These are phyloP conservation scores for Triticum dicoccoides DNA, from an alignment of 176 grass and related monocot genomes.

Conservation along the genomic window DNA sequence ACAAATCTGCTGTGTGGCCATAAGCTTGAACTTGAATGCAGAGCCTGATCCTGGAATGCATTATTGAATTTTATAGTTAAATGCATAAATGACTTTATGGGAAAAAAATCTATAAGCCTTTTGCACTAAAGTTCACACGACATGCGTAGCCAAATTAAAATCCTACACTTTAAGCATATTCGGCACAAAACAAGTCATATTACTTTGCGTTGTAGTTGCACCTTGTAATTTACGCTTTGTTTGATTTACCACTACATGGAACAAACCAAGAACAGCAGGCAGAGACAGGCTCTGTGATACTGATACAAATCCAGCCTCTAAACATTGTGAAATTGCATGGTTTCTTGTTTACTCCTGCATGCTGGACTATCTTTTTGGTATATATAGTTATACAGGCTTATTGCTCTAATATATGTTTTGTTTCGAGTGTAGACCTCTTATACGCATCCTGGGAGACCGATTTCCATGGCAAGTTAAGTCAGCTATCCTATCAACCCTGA, in stretches of 20 bases:
- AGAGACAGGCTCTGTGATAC: neutral
- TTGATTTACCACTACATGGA: conserved; percentile 10
- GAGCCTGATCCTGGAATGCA: neutral
- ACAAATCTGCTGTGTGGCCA: neutral
- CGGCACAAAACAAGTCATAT: neutral
- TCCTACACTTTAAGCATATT: neutral
- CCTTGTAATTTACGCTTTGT: neutral
- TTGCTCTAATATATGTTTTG: conserved; percentile 22
- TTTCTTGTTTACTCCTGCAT: conserved; percentile 7
- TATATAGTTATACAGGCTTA: conserved; percentile 1
- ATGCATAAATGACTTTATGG: neutral
- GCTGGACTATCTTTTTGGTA: neutral
- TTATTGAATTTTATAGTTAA: conserved; percentile 1
- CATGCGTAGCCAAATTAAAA: neutral
- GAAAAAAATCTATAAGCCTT: neutral
- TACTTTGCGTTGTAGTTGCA: neutral
- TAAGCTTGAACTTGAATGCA: neutral
- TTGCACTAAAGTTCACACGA: neutral
- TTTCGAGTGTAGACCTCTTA: conserved; percentile 69
- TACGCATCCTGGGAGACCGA: conserved; percentile 89
- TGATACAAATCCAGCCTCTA: neutral
- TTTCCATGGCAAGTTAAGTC: conserved; percentile 99
- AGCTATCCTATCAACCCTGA: conserved; percentile 88
- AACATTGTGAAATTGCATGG: neutral
- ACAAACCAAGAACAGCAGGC: neutral